Percentiles rank a stretch among this genome's conserved stretches.
Conservation (phyloP, 2,329 filamentous ascomycete genomes). For the Lecanosticta acicola region DNA sequence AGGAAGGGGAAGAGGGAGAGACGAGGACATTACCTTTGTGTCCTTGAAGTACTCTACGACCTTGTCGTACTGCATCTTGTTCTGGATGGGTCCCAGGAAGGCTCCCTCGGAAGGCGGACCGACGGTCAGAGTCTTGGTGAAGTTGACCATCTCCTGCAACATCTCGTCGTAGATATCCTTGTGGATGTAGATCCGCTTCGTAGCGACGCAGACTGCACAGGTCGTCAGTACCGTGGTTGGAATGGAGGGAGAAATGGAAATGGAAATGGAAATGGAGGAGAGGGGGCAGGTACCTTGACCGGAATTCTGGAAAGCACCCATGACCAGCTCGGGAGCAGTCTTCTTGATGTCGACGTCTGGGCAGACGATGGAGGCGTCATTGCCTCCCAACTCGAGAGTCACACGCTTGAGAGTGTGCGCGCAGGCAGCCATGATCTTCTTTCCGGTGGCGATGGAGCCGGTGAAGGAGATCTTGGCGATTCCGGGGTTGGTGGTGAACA, state of each 20-base stretch:
- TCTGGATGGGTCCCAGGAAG: slow-evolving; percentile 55
- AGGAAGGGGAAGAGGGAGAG: too few species aligned
- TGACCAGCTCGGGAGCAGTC: slow-evolving; percentile 45
- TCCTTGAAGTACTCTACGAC: slow-evolving; percentile 41
- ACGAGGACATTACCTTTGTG: slow-evolving; percentile 29
- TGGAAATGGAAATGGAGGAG: too few species aligned
- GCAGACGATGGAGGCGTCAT: slow-evolving; percentile 56
- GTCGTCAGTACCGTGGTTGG: too few species aligned
- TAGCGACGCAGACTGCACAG: slow-evolving; percentile 50
- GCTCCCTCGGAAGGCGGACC: slow-evolving; percentile 38
- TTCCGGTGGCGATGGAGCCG: slow-evolving; percentile 55
- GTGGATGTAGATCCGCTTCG: slow-evolving; percentile 55
- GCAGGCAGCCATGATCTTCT: slow-evolving; percentile 55
- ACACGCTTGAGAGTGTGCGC: slow-evolving; percentile 55
- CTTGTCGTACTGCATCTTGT: slow-evolving; percentile 52
- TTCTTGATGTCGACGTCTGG: slow-evolving; percentile 53
- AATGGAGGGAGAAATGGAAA: too few species aligned
- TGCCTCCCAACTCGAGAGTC: slow-evolving; percentile 58
- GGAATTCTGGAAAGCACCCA: slow-evolving; percentile 52
- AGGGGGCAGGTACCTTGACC: too few species aligned
- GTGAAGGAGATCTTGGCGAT: slow-evolving; percentile 61
- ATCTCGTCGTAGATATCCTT: slow-evolving; percentile 49
- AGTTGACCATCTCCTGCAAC: slow-evolving; percentile 43
- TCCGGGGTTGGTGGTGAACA: slow-evolving; percentile 54
- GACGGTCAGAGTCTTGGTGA: slow-evolving; percentile 41